Conservation (phyloP, 2,329 filamentous ascomycete genomes). For the Pseudocercospora eumusae region DNA sequence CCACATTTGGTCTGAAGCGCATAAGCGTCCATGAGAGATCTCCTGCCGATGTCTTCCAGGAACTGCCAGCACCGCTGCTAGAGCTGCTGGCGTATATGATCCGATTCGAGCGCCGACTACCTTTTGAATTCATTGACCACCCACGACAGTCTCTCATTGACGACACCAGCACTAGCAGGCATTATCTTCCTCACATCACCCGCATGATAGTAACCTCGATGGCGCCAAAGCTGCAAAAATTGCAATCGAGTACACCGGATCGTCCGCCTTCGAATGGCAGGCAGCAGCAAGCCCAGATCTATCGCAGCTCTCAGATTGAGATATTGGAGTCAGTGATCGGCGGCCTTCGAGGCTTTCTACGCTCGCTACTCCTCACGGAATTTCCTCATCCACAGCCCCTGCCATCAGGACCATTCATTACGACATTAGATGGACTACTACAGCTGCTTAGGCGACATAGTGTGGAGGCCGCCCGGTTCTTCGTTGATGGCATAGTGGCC, state of each 20-base stretch:
- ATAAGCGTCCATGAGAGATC: slow-evolving; percentile 7
- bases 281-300: slow-evolving; percentile 47
- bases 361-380: slow-evolving; percentile 26
- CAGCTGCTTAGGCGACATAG: slow-evolving; percentile 43
- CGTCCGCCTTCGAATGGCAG: slow-evolving; percentile 40
- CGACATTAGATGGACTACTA: slow-evolving; percentile 37
- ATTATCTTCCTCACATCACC: slow-evolving; percentile 40
- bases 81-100: slow-evolving; percentile 43
- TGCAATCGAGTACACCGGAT: slow-evolving; percentile 30
- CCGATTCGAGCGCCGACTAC: slow-evolving; percentile 37
- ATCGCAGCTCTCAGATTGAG: slow-evolving; percentile 45
- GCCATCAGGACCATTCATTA: slow-evolving; percentile 27
- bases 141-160: slow-evolving; percentile 34
- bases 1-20: slow-evolving; percentile 42
- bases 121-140: slow-evolving; percentile 34
- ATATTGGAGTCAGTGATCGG: slow-evolving; percentile 37
- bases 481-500: slow-evolving; percentile 39
- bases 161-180: slow-evolving; percentile 28
- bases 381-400: slow-evolving; percentile 13
- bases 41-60: slow-evolving; percentile 29
- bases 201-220: slow-evolving; percentile 41
- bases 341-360: slow-evolving; percentile 34
- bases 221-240: slow-evolving; percentile 39
- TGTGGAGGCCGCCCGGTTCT: slow-evolving; percentile 24
- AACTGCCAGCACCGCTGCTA: slow-evolving; percentile 38